Conservation (phyloP, 2,329 filamentous ascomycete species). For the Samsoniella hepiali region DNA sequence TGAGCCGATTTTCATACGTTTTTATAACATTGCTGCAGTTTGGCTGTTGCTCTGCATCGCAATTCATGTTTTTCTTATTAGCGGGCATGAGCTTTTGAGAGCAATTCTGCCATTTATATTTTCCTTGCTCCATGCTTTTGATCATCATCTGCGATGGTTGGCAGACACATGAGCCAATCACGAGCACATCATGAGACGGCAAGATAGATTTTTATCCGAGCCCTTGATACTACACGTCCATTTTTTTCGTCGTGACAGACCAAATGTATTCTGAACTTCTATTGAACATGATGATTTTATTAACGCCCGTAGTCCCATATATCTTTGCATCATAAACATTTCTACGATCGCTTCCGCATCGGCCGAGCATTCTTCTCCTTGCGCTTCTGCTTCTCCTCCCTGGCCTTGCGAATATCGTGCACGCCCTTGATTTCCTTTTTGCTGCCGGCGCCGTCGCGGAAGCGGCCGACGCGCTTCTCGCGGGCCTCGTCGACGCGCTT, state of each 20-base stretch:
- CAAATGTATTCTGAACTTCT: background rate
- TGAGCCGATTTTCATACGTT: background rate
- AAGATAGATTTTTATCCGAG: background rate
- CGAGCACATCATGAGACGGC: background rate
- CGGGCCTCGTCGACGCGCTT: slow-evolving; percentile 83
- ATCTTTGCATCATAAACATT: background rate
- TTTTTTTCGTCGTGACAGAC: background rate
- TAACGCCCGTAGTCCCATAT: background rate
- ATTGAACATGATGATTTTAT: background rate
- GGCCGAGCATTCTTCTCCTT: slow-evolving; percentile 88
- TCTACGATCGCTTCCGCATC: slow-evolving; percentile 48
- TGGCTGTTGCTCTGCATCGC: background rate
- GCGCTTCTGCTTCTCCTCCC: slow-evolving; percentile 71
- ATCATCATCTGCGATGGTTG: background rate
- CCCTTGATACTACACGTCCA: background rate
- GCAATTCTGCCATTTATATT: background rate
- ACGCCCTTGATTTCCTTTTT: slow-evolving; percentile 74
- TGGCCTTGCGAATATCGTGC: slow-evolving; percentile 80
- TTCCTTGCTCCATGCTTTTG: background rate
- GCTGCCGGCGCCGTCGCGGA: slow-evolving; percentile 69
- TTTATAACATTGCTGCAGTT: background rate
- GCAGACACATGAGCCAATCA: background rate
- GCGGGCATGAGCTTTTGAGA: background rate
- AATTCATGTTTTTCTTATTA: background rate
- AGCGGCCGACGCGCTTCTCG: slow-evolving; percentile 76